A percentile compares a stretch with the other conserved stretches of the same genome.
Conservation (phyloP, 2,329 filamentous ascomycete genomes). For the Aspergillus sp. region DNA sequence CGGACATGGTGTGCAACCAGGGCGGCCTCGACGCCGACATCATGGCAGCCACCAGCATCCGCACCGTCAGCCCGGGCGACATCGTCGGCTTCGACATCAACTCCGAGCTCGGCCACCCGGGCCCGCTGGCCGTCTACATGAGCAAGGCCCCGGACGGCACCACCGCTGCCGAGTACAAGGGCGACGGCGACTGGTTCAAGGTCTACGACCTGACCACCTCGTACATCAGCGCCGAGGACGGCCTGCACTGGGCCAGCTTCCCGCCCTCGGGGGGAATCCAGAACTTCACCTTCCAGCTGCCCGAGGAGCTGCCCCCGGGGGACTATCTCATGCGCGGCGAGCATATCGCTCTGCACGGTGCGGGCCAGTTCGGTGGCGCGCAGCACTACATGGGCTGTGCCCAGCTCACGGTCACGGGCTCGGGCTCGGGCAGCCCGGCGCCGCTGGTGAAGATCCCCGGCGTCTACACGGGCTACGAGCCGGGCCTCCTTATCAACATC, state of each 20-base stretch:
- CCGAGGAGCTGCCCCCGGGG: not conserved
- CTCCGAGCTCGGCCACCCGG: slow-evolving; percentile 4
- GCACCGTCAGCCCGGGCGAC: slow-evolving; percentile 3
- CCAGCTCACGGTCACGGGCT: slow-evolving; percentile 5
- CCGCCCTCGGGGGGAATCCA: not conserved
- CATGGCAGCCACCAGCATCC: slow-evolving; percentile 3
- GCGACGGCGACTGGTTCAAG: slow-evolving; percentile 8
- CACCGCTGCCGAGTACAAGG: not conserved
- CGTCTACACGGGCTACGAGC: slow-evolving; percentile 4
- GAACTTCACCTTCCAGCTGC: slow-evolving; percentile 4
- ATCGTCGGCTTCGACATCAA: slow-evolving; percentile 6
- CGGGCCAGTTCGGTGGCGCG: slow-evolving; percentile 1
- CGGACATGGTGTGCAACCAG: slow-evolving; percentile 6
- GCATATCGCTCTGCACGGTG: slow-evolving; percentile 4
- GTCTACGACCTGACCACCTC: slow-evolving; percentile 5
- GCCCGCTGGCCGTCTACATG: slow-evolving; percentile 5
- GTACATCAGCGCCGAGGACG: not conserved
- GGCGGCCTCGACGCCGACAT: slow-evolving; percentile 6
- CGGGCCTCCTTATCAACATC: slow-evolving; percentile 1
- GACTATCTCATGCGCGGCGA: slow-evolving; percentile 8
- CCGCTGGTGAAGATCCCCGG: slow-evolving; percentile 6
- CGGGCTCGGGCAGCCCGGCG: slow-evolving; percentile 1
- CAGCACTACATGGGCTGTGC: slow-evolving; percentile 8
- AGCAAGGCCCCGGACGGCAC: slow-evolving; percentile 5
- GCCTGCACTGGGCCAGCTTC: slow-evolving; percentile 3